phyloP scores from a whole-genome alignment of 108 stramenopile species.

The Skeletonema menzelii region DNA sequence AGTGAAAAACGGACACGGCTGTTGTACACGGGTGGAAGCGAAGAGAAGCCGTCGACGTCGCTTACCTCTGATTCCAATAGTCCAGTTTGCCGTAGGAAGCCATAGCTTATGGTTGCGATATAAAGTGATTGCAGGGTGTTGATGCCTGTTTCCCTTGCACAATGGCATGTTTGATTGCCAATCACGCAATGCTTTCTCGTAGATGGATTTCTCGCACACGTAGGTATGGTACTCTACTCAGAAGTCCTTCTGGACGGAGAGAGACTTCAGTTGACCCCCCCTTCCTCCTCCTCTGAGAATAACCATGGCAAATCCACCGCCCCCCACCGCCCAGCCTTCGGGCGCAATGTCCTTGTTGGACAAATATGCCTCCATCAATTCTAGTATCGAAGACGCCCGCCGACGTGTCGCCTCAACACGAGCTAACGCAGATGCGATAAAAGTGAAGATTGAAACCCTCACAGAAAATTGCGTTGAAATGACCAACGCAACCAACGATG shows the following conservation, averaged over 20 bases:
- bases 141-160: too few species aligned
- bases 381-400: constrained; percentile 43
- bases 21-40: too few species aligned
- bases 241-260: too few species aligned
- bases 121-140: too few species aligned
- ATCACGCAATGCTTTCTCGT: too few species aligned
- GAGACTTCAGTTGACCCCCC: too few species aligned
- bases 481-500: constrained; percentile 9
- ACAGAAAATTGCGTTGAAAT: constrained; percentile 23
- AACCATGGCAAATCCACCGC: too few species aligned
- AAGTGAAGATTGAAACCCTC: constrained; percentile 15
- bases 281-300: too few species aligned
- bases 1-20: not conserved
- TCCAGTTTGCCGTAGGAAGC: constrained; percentile 35
- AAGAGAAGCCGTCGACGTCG: not conserved
- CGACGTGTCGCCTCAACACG: constrained; percentile 26
- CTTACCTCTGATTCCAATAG: constrained; percentile 37
- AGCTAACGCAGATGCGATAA: constrained; percentile 15
- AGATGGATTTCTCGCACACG: too few species aligned
- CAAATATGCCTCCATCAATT: constrained; percentile 48
- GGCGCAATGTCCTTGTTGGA: constrained; percentile 53
- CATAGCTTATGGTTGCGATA: constrained; percentile 8
- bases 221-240: too few species aligned
- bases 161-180: too few species aligned
- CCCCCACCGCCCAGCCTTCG: not conserved